Evolutionary conservation across 2,329 filamentous ascomycete genomes (phyloP).

Genomic region (Penicillium sp.): DNA sequence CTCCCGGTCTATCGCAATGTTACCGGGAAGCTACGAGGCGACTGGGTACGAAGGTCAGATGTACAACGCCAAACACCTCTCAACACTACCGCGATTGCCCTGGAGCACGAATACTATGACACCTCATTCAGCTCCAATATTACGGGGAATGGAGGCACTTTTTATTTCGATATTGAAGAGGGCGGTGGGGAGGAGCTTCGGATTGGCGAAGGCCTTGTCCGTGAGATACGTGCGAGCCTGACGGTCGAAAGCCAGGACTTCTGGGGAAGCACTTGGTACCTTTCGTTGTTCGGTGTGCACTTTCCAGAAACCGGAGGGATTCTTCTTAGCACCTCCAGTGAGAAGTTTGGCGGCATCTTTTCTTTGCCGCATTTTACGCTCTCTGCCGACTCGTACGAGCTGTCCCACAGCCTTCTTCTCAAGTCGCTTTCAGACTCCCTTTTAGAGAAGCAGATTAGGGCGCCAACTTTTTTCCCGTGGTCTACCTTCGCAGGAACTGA

Average conservation of each 20-base stretch:
- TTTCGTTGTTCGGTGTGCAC: slow-evolving; percentile 81
- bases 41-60: slow-evolving; percentile 67
- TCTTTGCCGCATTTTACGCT: slow-evolving; percentile 81
- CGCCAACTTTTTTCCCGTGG: slow-evolving; percentile 69
- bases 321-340: slow-evolving; percentile 83
- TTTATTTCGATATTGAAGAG: slow-evolving; percentile 69
- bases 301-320: slow-evolving; percentile 79
- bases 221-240: slow-evolving; percentile 70
- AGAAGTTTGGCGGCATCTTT: slow-evolving; percentile 92
- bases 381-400: slow-evolving; percentile 56
- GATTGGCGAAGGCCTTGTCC: slow-evolving; percentile 57
- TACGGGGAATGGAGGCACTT: slow-evolving; percentile 69
- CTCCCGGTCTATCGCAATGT: slow-evolving; percentile 74
- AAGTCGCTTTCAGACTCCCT: slow-evolving; percentile 70
- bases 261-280: slow-evolving; percentile 74
- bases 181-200: slow-evolving; percentile 41
- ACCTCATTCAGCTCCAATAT: slow-evolving; percentile 76
- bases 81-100: slow-evolving; percentile 67
- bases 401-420: slow-evolving; percentile 68
- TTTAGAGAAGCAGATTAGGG: slow-evolving; percentile 60
- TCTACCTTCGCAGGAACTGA: slow-evolving; percentile 63
- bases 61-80: slow-evolving; percentile 50
- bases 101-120: slow-evolving; percentile 67
- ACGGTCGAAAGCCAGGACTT: slow-evolving; percentile 71
- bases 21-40: slow-evolving; percentile 74